Percentiles rank a stretch among this genome's conserved stretches.
phyloP scores from a whole-genome alignment of 2,329 filamentous ascomycete species.

The Westerdykella sp. region DNA sequence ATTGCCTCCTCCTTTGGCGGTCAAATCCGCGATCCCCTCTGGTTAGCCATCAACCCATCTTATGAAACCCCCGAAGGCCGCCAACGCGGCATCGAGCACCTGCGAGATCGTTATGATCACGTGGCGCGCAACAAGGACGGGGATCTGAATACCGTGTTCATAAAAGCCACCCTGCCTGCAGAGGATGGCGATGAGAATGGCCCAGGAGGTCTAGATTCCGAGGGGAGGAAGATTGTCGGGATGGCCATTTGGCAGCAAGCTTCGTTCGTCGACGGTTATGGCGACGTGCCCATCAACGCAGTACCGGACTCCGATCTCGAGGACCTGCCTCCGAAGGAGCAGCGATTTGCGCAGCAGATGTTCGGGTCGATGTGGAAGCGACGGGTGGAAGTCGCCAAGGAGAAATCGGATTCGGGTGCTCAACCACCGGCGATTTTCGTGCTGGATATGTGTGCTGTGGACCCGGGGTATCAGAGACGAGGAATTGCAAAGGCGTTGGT shows the following conservation, averaged over 20 bases:
- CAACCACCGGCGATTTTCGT: slow-evolving; percentile 44
- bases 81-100: slow-evolving; percentile 29
- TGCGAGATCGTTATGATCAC: slow-evolving; percentile 41
- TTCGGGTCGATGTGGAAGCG: slow-evolving; percentile 41
- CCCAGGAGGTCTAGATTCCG: too few species aligned
- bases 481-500: slow-evolving; percentile 34
- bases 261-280: slow-evolving; percentile 46
- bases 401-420: slow-evolving; percentile 32
- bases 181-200: slow-evolving; percentile 9
- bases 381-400: slow-evolving; percentile 37
- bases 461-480: slow-evolving; percentile 48
- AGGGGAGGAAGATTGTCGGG: slow-evolving; percentile 40
- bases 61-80: slow-evolving; percentile 50
- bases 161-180: slow-evolving; percentile 48
- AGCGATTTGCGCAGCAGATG: slow-evolving; percentile 44
- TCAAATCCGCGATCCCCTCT: slow-evolving; percentile 49
- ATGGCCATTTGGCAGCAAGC: slow-evolving; percentile 52
- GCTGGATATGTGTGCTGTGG: slow-evolving; percentile 43
- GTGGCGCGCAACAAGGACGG: slow-evolving; percentile 40
- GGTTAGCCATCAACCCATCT: slow-evolving; percentile 48
- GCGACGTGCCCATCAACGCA: slow-evolving; percentile 25
- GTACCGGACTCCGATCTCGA: slow-evolving; percentile 19
- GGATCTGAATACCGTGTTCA: slow-evolving; percentile 47
- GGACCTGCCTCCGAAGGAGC: slow-evolving; percentile 40
- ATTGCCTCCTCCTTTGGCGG: slow-evolving; percentile 44